Evolutionary conservation across 1,139 yeast species (phyloP).

Genomic region (Diutina sp.): DNA sequence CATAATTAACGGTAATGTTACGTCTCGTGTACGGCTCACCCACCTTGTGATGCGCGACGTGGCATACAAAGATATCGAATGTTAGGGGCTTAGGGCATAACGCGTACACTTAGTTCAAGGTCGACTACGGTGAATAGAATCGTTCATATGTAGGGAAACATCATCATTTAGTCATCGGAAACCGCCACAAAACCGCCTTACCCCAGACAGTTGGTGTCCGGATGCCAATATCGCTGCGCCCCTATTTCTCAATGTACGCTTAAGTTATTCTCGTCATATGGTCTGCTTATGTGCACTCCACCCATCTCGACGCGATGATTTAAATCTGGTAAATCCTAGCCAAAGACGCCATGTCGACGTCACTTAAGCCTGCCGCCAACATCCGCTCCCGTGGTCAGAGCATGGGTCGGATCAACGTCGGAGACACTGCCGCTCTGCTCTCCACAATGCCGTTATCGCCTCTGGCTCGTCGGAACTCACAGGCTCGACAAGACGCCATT

Average conservation of each 20-base stretch:
- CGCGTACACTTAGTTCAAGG: neutral
- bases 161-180: neutral
- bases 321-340: neutral
- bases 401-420: conserved; percentile 43
- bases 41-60: neutral
- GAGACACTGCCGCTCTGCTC: conserved; percentile 40
- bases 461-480: conserved; percentile 19
- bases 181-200: neutral
- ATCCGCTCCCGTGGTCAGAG: conserved; percentile 19
- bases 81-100: neutral
- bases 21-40: neutral
- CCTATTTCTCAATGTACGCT: neutral
- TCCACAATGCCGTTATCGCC: conserved; percentile 32
- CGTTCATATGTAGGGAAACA: neutral
- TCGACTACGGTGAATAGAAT: neutral
- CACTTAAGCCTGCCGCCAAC: neutral
- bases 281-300: neutral
- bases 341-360: neutral
- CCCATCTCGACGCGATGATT: neutral
- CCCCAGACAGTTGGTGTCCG: neutral
- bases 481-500: conserved; percentile 20
- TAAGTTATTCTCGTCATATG: neutral
- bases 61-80: neutral
- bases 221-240: neutral
- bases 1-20: neutral